Percentiles rank a stretch among this genome's conserved stretches.
Evolutionary conservation across 371 early-diverging fungal species (phyloP).

Genomic region (Mortierella sp.): DNA sequence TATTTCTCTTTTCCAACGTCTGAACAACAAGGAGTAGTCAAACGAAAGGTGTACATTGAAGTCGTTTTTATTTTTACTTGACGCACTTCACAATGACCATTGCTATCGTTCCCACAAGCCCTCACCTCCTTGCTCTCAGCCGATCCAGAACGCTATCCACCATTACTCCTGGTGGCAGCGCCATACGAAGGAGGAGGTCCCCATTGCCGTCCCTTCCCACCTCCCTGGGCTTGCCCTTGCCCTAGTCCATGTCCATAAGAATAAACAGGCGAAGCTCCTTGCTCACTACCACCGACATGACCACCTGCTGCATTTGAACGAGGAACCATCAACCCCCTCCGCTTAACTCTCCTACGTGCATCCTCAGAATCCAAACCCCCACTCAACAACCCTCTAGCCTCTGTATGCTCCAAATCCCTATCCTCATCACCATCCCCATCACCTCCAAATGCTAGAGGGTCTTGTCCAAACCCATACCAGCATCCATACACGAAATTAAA

Average conservation of each 20-base stretch:
- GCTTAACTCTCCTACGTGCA: slow-evolving; percentile 14
- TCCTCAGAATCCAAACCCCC: slow-evolving; percentile 17
- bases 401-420: slow-evolving; percentile 28
- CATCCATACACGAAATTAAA: slow-evolving; percentile 50
- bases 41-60: too few relatives aligned
- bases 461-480: slow-evolving; percentile 29
- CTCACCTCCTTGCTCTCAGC: too few relatives aligned
- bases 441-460: slow-evolving; percentile 19
- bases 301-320: too few relatives aligned
- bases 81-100: not conserved
- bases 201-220: not conserved
- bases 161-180: not conserved
- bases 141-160: not conserved
- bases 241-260: not conserved
- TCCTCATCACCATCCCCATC: slow-evolving; percentile 13
- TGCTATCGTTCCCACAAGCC: too few relatives aligned
- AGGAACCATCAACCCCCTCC: slow-evolving; percentile 17
- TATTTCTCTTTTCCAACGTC: too few relatives aligned
- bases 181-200: slow-evolving; percentile 7
- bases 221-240: not conserved
- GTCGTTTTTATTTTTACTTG: not conserved
- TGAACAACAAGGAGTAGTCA: too few relatives aligned
- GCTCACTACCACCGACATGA: not conserved
- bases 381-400: slow-evolving; percentile 29
- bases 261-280: not conserved